Evolutionary conservation across 495 filamentous ascomycete genomes (phyloP).

Genomic region (Xanthoparmelia taractica): DNA sequence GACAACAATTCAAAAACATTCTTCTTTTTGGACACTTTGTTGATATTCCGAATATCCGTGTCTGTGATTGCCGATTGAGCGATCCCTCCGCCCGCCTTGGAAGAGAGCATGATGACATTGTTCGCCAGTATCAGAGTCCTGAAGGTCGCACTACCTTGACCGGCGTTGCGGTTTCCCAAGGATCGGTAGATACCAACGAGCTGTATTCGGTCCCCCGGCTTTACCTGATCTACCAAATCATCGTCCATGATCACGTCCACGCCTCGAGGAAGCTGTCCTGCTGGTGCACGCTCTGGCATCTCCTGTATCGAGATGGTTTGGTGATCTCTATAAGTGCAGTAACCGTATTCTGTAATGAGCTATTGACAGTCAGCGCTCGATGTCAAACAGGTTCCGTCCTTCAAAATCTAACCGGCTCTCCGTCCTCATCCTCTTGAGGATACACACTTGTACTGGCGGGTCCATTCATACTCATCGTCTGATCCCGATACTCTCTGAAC

Average conservation of each 20-base stretch:
- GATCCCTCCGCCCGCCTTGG: constrained; percentile 90
- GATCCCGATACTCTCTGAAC: constrained; percentile 81
- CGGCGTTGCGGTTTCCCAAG: constrained; percentile 86
- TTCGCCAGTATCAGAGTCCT: constrained; percentile 90
- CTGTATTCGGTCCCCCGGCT: constrained; percentile 93
- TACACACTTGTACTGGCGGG: constrained; percentile 84
- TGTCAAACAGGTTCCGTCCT: not conserved
- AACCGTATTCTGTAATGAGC: constrained; percentile 90
- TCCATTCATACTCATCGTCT: constrained; percentile 90
- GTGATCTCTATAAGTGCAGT: constrained; percentile 92
- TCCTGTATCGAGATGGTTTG: constrained; percentile 98
- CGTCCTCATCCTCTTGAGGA: constrained; percentile 86
- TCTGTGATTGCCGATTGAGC: constrained; percentile 92
- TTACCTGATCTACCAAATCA: constrained; percentile 88
- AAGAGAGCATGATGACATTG: constrained; percentile 89
- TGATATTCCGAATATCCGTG: constrained; percentile 96
- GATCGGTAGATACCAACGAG: constrained; percentile 91
- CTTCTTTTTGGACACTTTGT: constrained; percentile 92
- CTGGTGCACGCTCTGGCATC: constrained; percentile 96
- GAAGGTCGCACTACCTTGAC: constrained; percentile 80
- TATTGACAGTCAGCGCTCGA: constrained; percentile 27
- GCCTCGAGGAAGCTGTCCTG: constrained; percentile 88
- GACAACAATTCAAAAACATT: constrained; percentile 88
- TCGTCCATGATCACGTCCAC: constrained; percentile 98
- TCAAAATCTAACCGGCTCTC: constrained; percentile 45